A percentile compares a stretch with the other conserved stretches of the same genome.
These are phyloP conservation scores for Elsinoe batatas DNA, from an alignment of 2,329 filamentous ascomycete genomes.

Conservation along the genomic window DNA sequence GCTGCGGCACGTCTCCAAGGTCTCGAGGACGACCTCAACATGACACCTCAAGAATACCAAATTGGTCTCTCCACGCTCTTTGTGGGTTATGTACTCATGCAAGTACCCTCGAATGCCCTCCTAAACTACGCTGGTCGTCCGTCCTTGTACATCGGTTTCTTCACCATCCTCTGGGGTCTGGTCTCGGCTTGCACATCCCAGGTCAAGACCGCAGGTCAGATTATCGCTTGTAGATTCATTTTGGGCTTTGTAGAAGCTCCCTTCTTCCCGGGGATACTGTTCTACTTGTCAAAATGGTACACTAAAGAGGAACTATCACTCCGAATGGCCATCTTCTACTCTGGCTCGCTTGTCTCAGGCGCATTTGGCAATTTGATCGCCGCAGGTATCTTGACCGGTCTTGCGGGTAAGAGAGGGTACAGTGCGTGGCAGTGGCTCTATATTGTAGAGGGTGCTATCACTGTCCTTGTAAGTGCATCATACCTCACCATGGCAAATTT, in stretches of 20 bases:
- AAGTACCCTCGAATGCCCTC: conserved; percentile 40
- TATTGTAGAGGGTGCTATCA: conserved; percentile 60
- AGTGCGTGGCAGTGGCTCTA: conserved; percentile 54
- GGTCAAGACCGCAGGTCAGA: conserved; percentile 33
- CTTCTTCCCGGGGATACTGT: conserved; percentile 36
- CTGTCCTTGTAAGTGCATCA: conserved; percentile 40
- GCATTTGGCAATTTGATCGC: conserved; percentile 58
- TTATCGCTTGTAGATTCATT: conserved; percentile 38
- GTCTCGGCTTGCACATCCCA: conserved; percentile 37
- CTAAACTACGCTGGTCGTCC: conserved; percentile 38
- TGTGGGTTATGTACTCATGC: conserved; percentile 40
- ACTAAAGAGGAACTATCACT: conserved; percentile 57
- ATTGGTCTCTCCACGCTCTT: conserved; percentile 49
- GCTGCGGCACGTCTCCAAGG: conserved; percentile 56
- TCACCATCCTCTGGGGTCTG: conserved; percentile 37
- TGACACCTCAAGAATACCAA: conserved; percentile 54
- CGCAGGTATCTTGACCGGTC: conserved; percentile 54
- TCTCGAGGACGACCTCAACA: conserved; percentile 49
- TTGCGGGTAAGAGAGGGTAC: conserved; percentile 49
- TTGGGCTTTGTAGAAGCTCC: conserved; percentile 30
- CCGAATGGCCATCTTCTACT: conserved; percentile 57
- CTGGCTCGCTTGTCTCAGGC: conserved; percentile 58
- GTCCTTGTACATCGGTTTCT: conserved; percentile 30
- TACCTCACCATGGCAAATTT: conserved; percentile 31
- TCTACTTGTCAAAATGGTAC: conserved; percentile 58